These are phyloP conservation scores for Logfia minima DNA, from an alignment of 129 eudicot species.

Conservation along the genomic window DNA sequence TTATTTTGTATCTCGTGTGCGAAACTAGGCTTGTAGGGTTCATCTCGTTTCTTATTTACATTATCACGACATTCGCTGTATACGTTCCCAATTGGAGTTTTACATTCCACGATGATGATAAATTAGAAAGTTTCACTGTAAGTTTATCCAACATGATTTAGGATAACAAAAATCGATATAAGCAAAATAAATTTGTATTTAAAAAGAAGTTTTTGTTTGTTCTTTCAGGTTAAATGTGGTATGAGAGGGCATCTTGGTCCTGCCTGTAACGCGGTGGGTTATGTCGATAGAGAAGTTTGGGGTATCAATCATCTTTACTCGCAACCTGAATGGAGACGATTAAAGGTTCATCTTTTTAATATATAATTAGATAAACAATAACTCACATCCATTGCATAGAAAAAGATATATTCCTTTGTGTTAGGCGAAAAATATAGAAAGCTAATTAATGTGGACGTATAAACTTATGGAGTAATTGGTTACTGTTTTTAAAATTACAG, in stretches of 20 bases:
- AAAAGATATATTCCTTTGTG: too few relatives aligned
- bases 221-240: slow-evolving; percentile 65
- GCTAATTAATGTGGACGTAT: too few relatives aligned
- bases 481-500: slow-evolving; percentile 26
- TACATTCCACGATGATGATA: slow-evolving; percentile 23
- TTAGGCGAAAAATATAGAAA: too few relatives aligned
- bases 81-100: slow-evolving; percentile 88
- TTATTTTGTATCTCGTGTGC: neutral
- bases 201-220: neutral
- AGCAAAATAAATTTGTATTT: neutral
- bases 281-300: slow-evolving; percentile 80
- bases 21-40: slow-evolving; percentile 65
- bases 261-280: slow-evolving; percentile 92
- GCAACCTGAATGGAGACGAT: slow-evolving; percentile 68
- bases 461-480: neutral
- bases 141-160: neutral
- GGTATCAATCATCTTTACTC: slow-evolving; percentile 78
- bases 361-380: too few relatives aligned
- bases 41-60: slow-evolving; percentile 58
- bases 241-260: slow-evolving; percentile 93
- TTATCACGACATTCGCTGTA: slow-evolving; percentile 55
- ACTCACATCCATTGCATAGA: too few relatives aligned
- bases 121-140: slow-evolving; percentile 44
- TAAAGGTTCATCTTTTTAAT: slow-evolving; percentile 40
- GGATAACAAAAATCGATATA: neutral